A percentile compares a stretch with the other conserved stretches of the same genome.
Conservation (phyloP, 1,284 basidiomycete genomes). For the Apiotrichum porosum region DNA sequence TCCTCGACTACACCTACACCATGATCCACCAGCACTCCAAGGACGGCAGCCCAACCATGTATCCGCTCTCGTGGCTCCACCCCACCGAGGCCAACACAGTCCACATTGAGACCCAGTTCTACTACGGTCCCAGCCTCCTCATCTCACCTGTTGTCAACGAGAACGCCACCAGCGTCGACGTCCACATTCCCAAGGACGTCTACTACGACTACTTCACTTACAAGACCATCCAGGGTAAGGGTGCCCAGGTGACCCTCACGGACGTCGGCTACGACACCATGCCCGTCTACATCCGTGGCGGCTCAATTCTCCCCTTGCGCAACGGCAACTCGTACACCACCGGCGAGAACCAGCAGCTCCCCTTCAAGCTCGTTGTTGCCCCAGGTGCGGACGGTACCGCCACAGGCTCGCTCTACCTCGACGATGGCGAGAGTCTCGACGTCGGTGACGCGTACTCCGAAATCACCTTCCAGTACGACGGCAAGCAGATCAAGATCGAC, state of each 20-base stretch:
- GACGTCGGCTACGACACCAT: conserved; percentile 55
- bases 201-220: conserved; percentile 72
- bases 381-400: conserved; percentile 53
- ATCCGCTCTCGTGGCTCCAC: conserved; percentile 65
- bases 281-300: conserved; percentile 62
- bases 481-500: conserved; percentile 49
- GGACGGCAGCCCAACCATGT: conserved; percentile 55
- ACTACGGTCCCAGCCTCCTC: conserved; percentile 64
- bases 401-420: conserved; percentile 58
- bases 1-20: conserved; percentile 68
- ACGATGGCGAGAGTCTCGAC: conserved; percentile 56
- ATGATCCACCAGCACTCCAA: conserved; percentile 58
- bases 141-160: conserved; percentile 68
- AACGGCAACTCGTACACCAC: conserved; percentile 58
- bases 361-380: conserved; percentile 58
- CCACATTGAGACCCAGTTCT: conserved; percentile 62
- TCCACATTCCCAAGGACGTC: conserved; percentile 52
- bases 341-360: conserved; percentile 56
- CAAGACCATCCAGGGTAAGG: conserved; percentile 49
- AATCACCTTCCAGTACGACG: conserved; percentile 52
- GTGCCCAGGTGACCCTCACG: conserved; percentile 13
- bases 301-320: conserved; percentile 59
- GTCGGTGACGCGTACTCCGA: conserved; percentile 50
- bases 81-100: conserved; percentile 66
- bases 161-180: conserved; percentile 54